Evolutionary conservation across 2,329 filamentous ascomycete genomes (phyloP), one percentile per base, ranked within the genome.

Genomic region (Lasiodiplodia citricola): DNA sequence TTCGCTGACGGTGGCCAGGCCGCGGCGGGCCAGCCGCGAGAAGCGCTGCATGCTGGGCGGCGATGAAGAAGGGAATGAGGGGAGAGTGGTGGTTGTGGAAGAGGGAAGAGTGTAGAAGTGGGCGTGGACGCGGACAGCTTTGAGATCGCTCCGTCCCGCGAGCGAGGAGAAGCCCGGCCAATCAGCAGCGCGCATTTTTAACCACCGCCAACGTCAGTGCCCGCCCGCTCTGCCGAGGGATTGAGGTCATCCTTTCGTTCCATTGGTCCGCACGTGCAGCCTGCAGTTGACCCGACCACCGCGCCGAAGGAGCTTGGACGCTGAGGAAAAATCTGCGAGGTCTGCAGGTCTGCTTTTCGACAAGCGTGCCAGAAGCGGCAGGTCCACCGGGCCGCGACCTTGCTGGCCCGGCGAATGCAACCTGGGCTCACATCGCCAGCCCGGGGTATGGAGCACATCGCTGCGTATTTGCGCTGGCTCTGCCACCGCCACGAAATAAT

Each of bases 1-100:
- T 84, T 97, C 93, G 77, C 89, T 87, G 79, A 94, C 91, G 76
- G 94, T 96, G 73, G 95, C 95, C 86, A 97, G 90, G 81, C 80
- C 79, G 76, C 84, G 82, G 75, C 81, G 90, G 82, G 87, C 89
- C 83, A 81, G 84, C 85, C 91, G 89, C 85, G 90, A 87, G 80
- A 90, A 88, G 78, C 88, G 89, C 84, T 92, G 85, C 90, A 92
- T 92, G 80, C 76, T 88, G 82, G 78, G 72, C 74, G 71, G 72
- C 68, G 67, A 66, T 74, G 74, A 72, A 76, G 74, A 74, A 74
- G 76, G 76, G 76, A 74, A 78, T 78, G 75, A 71, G 78, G 76
- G 75, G 64, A 58, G 69, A 54, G 21, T 44, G 74, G 69, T 72
- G 72, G 71, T 68, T 73, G 75, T 73, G 75, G 75, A 75, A 73